Base-by-base conservation (phyloP, 2,329 filamentous ascomycete genomes). In the Pezicula carpinea region DNA sequence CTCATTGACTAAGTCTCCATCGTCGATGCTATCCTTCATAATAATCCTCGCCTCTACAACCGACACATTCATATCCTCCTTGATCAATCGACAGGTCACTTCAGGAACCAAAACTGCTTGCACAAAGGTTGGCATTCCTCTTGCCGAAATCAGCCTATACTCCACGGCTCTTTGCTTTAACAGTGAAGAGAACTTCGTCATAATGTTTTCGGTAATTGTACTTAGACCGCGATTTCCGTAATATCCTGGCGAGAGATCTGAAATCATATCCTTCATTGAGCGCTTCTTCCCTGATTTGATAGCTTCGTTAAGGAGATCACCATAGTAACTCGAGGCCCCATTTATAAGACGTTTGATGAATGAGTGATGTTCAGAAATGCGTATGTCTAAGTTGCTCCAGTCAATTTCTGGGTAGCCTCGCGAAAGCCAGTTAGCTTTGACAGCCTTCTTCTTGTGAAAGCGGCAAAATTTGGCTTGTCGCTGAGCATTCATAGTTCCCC, bases 61-160 rank as follows among this genome's bases (percentile, higher is more conserved):
- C 7, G 61, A 62, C 2, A 79, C 69, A 0, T 62, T 55, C 74
- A 80, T 74, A 50, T 84, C 80, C 47, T 83, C 76, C 64, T 73
- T 77, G 15, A 84, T 76, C 15, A 84, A 63, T 46, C 69, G 55
- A 2, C 76, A 64, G 1, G 74, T 72, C 38, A 81, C 57, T 58
- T 95, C 90, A 0, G 88, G 87, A 19, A 95, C 87, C 51, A 95
- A 68, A 1, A 92, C 87, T 1, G 75, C 73, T 64, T 90, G 85
- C 2, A 90, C 80, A 57, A 85, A 92, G 19, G 75, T 77, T 4
- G 80, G 79, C 31, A 83, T 76, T 1, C 86, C 85, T 26, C 84
- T 74, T 1, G 78, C 77, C 13, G 83, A 77, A 49, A 91, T 78
- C 15, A 89, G 70, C 14, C 72, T 69, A 60, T 92, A 87, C 44